phyloP scores from a whole-genome alignment of 805 yeast species.

The Barnettozyma pratensis region DNA sequence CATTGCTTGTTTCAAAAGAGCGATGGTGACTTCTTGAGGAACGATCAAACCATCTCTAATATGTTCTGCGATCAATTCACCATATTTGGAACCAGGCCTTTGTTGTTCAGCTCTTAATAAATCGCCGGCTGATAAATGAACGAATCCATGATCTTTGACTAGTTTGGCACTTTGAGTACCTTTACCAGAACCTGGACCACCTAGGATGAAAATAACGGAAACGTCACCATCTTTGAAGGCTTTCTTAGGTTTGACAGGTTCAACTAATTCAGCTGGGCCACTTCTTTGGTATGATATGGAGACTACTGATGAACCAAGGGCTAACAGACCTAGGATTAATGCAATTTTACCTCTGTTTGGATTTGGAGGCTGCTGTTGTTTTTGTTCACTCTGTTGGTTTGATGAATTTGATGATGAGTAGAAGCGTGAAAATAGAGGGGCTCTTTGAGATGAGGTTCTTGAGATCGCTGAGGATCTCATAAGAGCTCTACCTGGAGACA shows the following conservation, averaged over 20 bases:
- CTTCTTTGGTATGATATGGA: constrained; percentile 39
- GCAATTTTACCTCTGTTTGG: constrained; percentile 27
- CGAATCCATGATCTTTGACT: constrained; percentile 74
- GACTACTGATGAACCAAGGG: constrained; percentile 43
- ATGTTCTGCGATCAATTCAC: constrained; percentile 76
- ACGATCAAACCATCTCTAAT: constrained; percentile 89
- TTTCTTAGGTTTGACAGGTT: constrained; percentile 23
- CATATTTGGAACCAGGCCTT: constrained; percentile 76
- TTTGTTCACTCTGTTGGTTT: not conserved
- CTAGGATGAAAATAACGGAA: constrained; percentile 83
- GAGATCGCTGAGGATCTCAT: not conserved
- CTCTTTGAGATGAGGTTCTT: not conserved
- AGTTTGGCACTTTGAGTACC: constrained; percentile 93
- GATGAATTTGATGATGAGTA: not conserved
- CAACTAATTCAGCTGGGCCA: constrained; percentile 41
- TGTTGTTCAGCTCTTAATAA: constrained; percentile 87
- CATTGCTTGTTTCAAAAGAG: constrained; percentile 77
- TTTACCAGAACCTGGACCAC: constrained; percentile 98
- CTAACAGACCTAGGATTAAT: constrained; percentile 38
- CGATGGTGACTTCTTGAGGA: constrained; percentile 88
- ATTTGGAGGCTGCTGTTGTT: constrained; percentile 1
- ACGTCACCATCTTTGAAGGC: constrained; percentile 63
- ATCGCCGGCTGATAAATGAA: constrained; percentile 95
- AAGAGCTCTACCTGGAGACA: not conserved
- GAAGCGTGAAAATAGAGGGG: not conserved